Conservation (phyloP, 106 monocot species). For the Iris macrosiphon region DNA sequence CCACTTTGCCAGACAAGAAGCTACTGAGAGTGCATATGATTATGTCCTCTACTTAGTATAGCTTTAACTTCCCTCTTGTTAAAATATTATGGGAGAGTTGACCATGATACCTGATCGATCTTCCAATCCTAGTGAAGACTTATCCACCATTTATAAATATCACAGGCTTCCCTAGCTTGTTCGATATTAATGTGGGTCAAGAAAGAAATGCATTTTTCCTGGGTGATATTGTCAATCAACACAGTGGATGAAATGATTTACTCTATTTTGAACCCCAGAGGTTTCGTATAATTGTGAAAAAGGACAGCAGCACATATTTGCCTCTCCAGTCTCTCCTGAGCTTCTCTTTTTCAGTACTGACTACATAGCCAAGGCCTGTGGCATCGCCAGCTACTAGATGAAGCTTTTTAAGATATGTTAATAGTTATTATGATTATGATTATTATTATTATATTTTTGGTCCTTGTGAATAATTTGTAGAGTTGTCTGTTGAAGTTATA, state of each 20-base stretch:
- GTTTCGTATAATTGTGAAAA: not conserved
- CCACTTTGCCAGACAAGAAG: slow-evolving; percentile 68
- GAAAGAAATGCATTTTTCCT: not conserved
- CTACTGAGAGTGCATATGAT: slow-evolving; percentile 22
- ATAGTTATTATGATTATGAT: not conserved
- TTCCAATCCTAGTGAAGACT: not conserved
- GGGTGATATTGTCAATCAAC: not conserved
- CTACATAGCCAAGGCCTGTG: not conserved
- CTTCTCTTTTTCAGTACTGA: not conserved
- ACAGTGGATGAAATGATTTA: not conserved
- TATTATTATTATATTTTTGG: not conserved
- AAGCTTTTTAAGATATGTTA: not conserved
- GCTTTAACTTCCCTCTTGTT: not conserved
- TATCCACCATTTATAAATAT: not conserved
- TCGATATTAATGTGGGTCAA: not conserved
- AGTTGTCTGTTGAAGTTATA: too few relatives aligned
- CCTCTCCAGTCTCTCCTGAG: too few relatives aligned
- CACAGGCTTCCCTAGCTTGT: not conserved
- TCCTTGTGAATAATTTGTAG: slow-evolving; percentile 6
- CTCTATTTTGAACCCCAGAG: slow-evolving; percentile 3
- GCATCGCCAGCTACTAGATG: not conserved
- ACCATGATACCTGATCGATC: not conserved
- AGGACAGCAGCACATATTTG: not conserved
- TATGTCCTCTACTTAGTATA: not conserved
- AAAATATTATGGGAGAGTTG: not conserved